Conservation (phyloP, 2,329 filamentous ascomycete genomes). For the Stagonosporopsis tanaceti region DNA sequence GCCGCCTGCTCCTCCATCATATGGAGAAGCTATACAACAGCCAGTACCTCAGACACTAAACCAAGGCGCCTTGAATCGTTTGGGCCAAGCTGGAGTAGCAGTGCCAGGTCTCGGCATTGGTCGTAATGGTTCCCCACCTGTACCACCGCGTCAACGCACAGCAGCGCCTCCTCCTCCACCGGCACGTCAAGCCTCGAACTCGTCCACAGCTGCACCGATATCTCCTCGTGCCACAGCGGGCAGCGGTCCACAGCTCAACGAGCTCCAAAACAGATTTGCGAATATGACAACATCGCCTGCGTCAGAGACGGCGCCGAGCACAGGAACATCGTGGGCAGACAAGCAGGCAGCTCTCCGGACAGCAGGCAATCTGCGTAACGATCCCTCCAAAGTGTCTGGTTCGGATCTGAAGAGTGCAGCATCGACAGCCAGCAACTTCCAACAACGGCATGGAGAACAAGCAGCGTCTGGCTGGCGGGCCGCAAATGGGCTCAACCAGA, state of each 20-base stretch:
- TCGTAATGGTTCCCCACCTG: conserved; percentile 46
- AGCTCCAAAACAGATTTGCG: conserved; percentile 73
- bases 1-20: conserved; percentile 57
- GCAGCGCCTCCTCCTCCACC: conserved; percentile 40
- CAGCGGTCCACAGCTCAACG: conserved; percentile 62
- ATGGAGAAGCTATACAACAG: conserved; percentile 52
- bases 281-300: conserved; percentile 48
- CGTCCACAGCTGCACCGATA: conserved; percentile 31
- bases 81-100: conserved; percentile 77
- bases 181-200: conserved; percentile 35
- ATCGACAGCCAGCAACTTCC: conserved; percentile 72
- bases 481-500: conserved; percentile 67
- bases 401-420: conserved; percentile 67
- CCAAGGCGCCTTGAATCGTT: conserved; percentile 68
- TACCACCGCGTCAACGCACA: conserved; percentile 46
- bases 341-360: conserved; percentile 69
- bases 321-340: conserved; percentile 70
- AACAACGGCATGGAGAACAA: conserved; percentile 73
- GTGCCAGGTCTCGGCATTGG: conserved; percentile 82
- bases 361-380: conserved; percentile 65
- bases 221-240: conserved; percentile 27
- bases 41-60: conserved; percentile 56
- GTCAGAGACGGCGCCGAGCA: conserved; percentile 41
- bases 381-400: conserved; percentile 68
- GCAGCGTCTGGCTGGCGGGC: conserved; percentile 66